Base-by-base conservation (phyloP, 805 yeast genomes). In the Nakazawaea sp. region DNA sequence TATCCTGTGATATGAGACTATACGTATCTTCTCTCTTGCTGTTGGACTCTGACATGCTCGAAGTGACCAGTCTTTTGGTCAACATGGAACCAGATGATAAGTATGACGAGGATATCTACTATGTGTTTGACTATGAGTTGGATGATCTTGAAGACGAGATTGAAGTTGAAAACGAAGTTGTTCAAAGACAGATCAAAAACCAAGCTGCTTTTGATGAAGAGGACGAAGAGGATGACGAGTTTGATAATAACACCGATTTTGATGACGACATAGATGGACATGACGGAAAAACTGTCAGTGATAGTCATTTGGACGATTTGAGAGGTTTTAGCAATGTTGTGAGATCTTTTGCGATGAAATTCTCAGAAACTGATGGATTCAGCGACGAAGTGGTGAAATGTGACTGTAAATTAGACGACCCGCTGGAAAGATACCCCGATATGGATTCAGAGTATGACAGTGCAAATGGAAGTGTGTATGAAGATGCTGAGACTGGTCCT, bases 21-120 rank as follows among this genome's bases (percentile, higher is more conserved):
- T 72, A 74, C 40, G 70, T 76, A 24, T 73, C 79, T 3, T 72
- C 79, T 2, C 59, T 78, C 52, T 52, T 70, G 16, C 70, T 75
- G 1, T 46, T 70, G 11, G 78, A 78, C 1, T 50, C 59, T 5
- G 70, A 65, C 18, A 42, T 68, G 21, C 62, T 64, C 13, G 77
- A 72, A 42, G 68, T 76, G 5, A 72, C 76, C 0, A 77, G 72
- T 34, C 57, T 78, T 10, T 53, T 77, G 41, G 63, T 70, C 11
- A 77, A 74, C 47, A 52, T 78, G 38, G 81, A 75, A 43, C 64
- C 65, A 33, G 76, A 76, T 38, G 89, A 81, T 52, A 61, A 74
- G 37, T 77, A 74, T 44, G 89, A 81, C 52, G 87, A 79, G 45
- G 88, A 81, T 55, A 70, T 70, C 19, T 58, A 68, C 38, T 78